Evolutionary conservation across 805 yeast species (phyloP), one percentile per base, ranked within the genome.

Genomic region (Myxozyma monticola): DNA sequence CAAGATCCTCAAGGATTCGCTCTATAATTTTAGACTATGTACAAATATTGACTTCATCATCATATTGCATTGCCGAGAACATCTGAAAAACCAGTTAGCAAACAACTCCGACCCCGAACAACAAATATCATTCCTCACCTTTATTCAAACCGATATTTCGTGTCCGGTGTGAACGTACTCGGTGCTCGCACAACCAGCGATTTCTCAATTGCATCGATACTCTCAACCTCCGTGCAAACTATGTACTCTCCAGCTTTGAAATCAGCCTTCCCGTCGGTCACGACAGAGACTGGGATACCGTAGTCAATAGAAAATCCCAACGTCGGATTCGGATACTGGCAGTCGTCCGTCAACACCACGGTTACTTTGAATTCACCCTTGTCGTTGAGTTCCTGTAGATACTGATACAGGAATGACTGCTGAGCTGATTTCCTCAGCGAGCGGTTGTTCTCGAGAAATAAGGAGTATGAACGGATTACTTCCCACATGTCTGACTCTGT

Each of bases 161-260:
- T 45, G 14, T 25, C 38, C 10, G 10, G 9, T 14, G 39, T 40
- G 18, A 44, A 33, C 15, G 17, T 20, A 2, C 18, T 29, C 17
- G 51, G 49, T 15, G 37, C 51, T 6, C 28, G 18, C 34, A 51
- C n/a, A 8, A 47, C 34, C 37, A 47, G 21, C 10, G 24, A 21
- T 22, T 26, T 20, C 4, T 15, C 40, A 17, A 31, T 20, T 4
- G 30, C n/a, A 38, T 40, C 44, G 18, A 42, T 35, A 10, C 10
- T n/a, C 37, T 52, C 54, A 18, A 55, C 29, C 26, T 53, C 66
- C 28, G 46, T 44, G 12, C 62, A 60, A 6, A 60, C 63, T 2
- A 56, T 58, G n/a, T 37, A 51, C 4, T 37, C 37, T 3, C 59
- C 59, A 1, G 41, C 33, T 8, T 35, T 37, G 26, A 51, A 28